Base-by-base conservation (phyloP, 2,329 filamentous ascomycete genomes). In the Diaporthe batatas region DNA sequence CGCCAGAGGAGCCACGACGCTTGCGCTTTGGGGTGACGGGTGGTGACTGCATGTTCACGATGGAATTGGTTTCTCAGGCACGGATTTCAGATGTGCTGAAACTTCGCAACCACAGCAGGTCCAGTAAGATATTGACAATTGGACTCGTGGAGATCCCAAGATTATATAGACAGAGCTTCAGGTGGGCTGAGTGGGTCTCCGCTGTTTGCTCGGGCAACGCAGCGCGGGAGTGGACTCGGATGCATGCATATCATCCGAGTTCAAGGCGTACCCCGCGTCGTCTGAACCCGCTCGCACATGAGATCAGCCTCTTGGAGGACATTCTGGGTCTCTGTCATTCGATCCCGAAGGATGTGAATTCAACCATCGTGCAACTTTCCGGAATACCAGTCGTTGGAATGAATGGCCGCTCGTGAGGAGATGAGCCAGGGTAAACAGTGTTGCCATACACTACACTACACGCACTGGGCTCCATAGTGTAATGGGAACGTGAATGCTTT, bases 21-120 rank as follows among this genome's bases (percentile, higher is more conserved):
- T 65, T 65, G 16, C 42, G 59, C 42, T 49, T 49, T 18, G 59
- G 42, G 29, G 42, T 65, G 29, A 49, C 25, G 49, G 42, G 59
- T 36, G 42, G 59, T 36, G 59, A 65, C 18, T 34, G 18, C 42
- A 65, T 65, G 25, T 34, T 18, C n/a, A 64, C 42, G 12, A 65
- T 21, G 42, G 25, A 14, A 16, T 18, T 34, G 12, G 3, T 14
- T 18, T 36, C 2, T 49, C 44, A 23, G 21, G 21, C 5, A 14
- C 34, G 21, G 29, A 42, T 25, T 49, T 8, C 29, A 65, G 42
- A 42, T n/a, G 42, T n/a, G 42, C 3, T 11, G 16, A 49, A 6
- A n/a, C 11, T 34, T 49, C 16, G 12, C 32, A 39, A 59, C 16
- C 55, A 42, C 34, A 32, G n/a, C 8, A 21, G 6, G 11, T 6